Percentiles rank a stretch among this genome's conserved stretches.
Conservation (phyloP, 2,329 filamentous ascomycete genomes). For the Parascedosporium putredinis region DNA sequence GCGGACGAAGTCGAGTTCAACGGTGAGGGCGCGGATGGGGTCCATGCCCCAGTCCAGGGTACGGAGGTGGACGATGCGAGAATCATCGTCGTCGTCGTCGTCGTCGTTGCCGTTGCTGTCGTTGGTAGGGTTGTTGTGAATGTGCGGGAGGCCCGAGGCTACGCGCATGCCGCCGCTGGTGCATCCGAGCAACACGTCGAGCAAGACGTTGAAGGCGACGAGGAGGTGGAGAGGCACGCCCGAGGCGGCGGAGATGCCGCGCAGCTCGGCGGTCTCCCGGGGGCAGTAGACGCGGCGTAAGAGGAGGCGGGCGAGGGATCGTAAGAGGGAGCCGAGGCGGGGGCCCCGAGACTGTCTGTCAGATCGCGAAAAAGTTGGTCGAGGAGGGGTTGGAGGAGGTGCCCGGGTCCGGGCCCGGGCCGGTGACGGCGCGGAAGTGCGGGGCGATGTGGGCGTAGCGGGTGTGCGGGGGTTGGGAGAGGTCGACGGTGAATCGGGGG, state of each 20-base stretch:
- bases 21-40: conserved; percentile 33
- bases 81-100: conserved; percentile 12
- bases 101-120: too few relatives aligned
- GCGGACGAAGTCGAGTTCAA: conserved; percentile 39
- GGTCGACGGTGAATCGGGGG: neutral
- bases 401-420: conserved; percentile 22
- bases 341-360: conserved; percentile 19
- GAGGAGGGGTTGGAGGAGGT: conserved; percentile 44
- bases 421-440: conserved; percentile 13
- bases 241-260: conserved; percentile 40
- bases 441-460: conserved; percentile 19
- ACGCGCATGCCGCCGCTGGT: conserved; percentile 36
- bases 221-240: conserved; percentile 48
- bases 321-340: conserved; percentile 17
- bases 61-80: conserved; percentile 40
- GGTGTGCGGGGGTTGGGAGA: neutral
- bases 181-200: conserved; percentile 56
- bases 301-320: conserved; percentile 29
- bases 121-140: too few relatives aligned
- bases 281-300: conserved; percentile 38
- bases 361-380: too few relatives aligned
- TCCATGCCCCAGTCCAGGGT: conserved; percentile 48
- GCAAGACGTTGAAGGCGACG: conserved; percentile 50
- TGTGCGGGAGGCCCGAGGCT: neutral
- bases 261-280: conserved; percentile 52